These are phyloP conservation scores for Rhizophlyctis rosea DNA, from an alignment of 192 early-diverging fungal genomes.

Conservation along the genomic window DNA sequence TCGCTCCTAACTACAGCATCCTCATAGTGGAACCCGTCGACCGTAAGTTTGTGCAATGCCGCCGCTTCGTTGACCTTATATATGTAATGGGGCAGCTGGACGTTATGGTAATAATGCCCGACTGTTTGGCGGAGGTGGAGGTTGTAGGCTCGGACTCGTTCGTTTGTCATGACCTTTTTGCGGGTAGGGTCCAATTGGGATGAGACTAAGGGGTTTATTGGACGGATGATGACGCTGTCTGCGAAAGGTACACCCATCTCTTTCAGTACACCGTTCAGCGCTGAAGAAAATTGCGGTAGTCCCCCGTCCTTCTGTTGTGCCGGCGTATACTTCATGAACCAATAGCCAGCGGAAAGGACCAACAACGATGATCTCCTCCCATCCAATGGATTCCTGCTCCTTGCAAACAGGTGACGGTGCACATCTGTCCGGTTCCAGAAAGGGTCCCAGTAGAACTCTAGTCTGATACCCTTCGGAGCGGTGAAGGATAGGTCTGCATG, in stretches of 20 bases:
- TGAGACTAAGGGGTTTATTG: slow-evolving; percentile 23
- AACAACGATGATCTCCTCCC: too few relatives aligned
- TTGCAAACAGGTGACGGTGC: slow-evolving; percentile 12
- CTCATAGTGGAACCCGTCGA: slow-evolving; percentile 72
- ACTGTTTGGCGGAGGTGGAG: not conserved
- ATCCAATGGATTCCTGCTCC: slow-evolving; percentile 28
- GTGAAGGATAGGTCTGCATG: slow-evolving; percentile 41
- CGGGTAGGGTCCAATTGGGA: slow-evolving; percentile 48
- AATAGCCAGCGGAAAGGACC: slow-evolving; percentile 53
- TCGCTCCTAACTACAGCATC: slow-evolving; percentile 43
- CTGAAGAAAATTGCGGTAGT: slow-evolving; percentile 38
- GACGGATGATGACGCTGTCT: slow-evolving; percentile 24
- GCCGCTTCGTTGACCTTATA: slow-evolving; percentile 33
- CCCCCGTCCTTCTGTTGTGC: slow-evolving; percentile 27
- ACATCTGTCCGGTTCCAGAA: slow-evolving; percentile 51
- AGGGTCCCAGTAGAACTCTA: slow-evolving; percentile 75
- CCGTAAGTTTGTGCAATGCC: slow-evolving; percentile 38
- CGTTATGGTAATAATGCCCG: not conserved
- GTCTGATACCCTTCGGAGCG: slow-evolving; percentile 24
- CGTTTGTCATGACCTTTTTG: slow-evolving; percentile 40
- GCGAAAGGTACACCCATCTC: slow-evolving; percentile 4
- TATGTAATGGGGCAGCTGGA: slow-evolving; percentile 27
- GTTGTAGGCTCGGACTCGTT: slow-evolving; percentile 55
- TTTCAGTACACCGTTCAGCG: slow-evolving; percentile 5
- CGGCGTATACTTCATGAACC: slow-evolving; percentile 60